A percentile compares a stretch with the other conserved stretches of the same genome.
Conservation (phyloP, 2,329 filamentous ascomycete genomes). For the Beauveria bassiana region DNA sequence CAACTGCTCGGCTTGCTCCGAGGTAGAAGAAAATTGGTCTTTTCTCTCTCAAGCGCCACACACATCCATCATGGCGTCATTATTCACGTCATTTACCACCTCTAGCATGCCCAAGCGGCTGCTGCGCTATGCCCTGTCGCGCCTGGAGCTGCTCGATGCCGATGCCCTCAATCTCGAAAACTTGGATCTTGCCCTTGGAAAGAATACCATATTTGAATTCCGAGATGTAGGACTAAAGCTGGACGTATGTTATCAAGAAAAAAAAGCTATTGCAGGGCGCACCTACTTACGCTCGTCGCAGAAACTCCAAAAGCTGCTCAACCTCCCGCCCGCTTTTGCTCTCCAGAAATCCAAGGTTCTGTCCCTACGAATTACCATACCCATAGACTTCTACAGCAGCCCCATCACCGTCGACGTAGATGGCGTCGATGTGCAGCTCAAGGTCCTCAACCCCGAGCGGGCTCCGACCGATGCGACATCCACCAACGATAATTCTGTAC, state of each 20-base stretch:
- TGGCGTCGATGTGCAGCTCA: conserved; percentile 66
- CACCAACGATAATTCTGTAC: conserved; percentile 37
- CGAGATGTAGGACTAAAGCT: conserved; percentile 76
- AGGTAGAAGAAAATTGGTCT: not conserved
- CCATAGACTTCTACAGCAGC: conserved; percentile 79
- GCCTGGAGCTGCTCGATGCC: conserved; percentile 79
- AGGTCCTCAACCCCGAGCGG: conserved; percentile 35
- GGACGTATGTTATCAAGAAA: conserved; percentile 45
- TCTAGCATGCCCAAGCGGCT: conserved; percentile 83
- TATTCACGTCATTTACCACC: conserved; percentile 56
- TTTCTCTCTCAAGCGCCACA: not conserved
- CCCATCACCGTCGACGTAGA: conserved; percentile 76
- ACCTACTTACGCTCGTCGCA: conserved; percentile 29
- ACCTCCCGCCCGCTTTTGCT: conserved; percentile 64
- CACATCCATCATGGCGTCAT: conserved; percentile 54
- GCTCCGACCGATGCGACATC: conserved; percentile 35
- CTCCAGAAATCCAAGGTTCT: conserved; percentile 68
- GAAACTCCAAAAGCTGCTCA: conserved; percentile 71
- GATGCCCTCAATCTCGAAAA: conserved; percentile 80
- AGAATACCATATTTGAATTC: conserved; percentile 76
- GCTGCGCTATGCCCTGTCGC: conserved; percentile 75
- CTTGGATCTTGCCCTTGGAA: conserved; percentile 74
- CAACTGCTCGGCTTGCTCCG: not conserved
- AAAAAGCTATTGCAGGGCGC: not conserved
- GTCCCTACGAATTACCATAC: conserved; percentile 71